Percentiles rank a stretch among this genome's conserved stretches.
Evolutionary conservation across 2,329 filamentous ascomycete species (phyloP).

Genomic region (Domatiomyces catenatus): DNA sequence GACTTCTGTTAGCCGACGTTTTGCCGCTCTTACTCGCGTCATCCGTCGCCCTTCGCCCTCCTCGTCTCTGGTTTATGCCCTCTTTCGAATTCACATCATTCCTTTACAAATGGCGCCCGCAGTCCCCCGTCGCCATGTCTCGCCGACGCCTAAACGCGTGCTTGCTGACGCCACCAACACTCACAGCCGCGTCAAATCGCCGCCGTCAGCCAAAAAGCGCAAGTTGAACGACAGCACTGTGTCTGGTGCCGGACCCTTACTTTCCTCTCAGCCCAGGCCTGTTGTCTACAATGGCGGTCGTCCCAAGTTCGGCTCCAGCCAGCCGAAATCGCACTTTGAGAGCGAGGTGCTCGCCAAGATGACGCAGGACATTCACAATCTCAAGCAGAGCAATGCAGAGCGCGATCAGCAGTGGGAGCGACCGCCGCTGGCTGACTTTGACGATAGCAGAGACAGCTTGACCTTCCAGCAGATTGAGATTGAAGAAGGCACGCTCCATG

Average conservation of each 20-base stretch:
- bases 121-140: not conserved
- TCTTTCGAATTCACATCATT: not conserved
- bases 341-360: constrained; percentile 89
- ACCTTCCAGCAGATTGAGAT: constrained; percentile 91
- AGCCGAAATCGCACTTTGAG: constrained; percentile 83
- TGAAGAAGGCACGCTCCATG: constrained; percentile 71
- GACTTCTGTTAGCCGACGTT: not conserved
- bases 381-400: constrained; percentile 77
- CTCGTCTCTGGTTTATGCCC: not conserved
- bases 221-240: constrained; percentile 51
- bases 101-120: not conserved
- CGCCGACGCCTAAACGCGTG: constrained; percentile 42
- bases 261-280: constrained; percentile 46
- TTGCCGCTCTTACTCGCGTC: not conserved
- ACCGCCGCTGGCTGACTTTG: constrained; percentile 45
- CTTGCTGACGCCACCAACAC: constrained; percentile 53
- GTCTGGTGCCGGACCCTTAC: constrained; percentile 38
- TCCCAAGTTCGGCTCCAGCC: constrained; percentile 51
- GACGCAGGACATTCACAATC: constrained; percentile 74
- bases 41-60: not conserved
- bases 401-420: constrained; percentile 86
- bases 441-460: constrained; percentile 52
- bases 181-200: constrained; percentile 42
- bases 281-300: constrained; percentile 27
- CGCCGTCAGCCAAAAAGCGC: constrained; percentile 56